Evolutionary conservation across 768 basidiomycete genomes (phyloP).

Genomic region (Lentinula detonsa): DNA sequence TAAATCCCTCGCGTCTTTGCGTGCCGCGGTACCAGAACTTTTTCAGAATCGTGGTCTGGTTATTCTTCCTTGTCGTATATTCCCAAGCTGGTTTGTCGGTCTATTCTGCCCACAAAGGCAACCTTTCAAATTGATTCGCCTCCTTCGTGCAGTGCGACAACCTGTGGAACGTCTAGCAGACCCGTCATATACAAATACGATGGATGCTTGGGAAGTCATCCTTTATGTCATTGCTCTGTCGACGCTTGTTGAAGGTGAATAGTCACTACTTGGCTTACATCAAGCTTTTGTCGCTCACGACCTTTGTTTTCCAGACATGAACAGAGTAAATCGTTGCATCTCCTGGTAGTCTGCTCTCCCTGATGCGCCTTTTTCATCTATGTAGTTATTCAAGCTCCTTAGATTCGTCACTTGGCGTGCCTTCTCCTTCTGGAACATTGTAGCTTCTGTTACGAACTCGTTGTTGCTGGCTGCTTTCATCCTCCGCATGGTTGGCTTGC

Average conservation of each 20-base stretch:
- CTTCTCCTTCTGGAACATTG: slow-evolving; percentile 71
- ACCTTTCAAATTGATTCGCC: slow-evolving; percentile 2
- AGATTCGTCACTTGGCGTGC: slow-evolving; percentile 76
- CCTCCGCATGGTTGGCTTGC: slow-evolving; percentile 60
- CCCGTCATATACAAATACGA: slow-evolving; percentile 34
- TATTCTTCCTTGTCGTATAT: slow-evolving; percentile 73
- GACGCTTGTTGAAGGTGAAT: slow-evolving; percentile 73
- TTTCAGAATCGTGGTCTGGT: slow-evolving; percentile 72
- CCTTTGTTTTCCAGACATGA: slow-evolving; percentile 34
- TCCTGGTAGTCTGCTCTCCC: neutral
- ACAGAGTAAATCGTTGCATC: slow-evolving; percentile 37
- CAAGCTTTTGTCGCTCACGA: neutral
- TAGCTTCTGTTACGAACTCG: slow-evolving; percentile 67
- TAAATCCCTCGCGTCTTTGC: slow-evolving; percentile 71
- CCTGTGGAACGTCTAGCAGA: slow-evolving; percentile 64
- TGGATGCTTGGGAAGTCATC: slow-evolving; percentile 77
- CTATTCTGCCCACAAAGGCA: neutral
- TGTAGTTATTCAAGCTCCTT: slow-evolving; percentile 64
- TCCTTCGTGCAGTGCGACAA: slow-evolving; percentile 49
- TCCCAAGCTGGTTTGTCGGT: slow-evolving; percentile 67
- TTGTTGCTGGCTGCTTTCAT: slow-evolving; percentile 70
- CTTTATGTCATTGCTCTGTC: slow-evolving; percentile 77
- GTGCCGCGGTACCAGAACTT: slow-evolving; percentile 88
- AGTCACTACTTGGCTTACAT: slow-evolving; percentile 4
- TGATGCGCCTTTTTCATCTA: neutral